Evolutionary conservation across 2,329 filamentous ascomycete species (phyloP).

Genomic region (Scleromitrula shiraiana): DNA sequence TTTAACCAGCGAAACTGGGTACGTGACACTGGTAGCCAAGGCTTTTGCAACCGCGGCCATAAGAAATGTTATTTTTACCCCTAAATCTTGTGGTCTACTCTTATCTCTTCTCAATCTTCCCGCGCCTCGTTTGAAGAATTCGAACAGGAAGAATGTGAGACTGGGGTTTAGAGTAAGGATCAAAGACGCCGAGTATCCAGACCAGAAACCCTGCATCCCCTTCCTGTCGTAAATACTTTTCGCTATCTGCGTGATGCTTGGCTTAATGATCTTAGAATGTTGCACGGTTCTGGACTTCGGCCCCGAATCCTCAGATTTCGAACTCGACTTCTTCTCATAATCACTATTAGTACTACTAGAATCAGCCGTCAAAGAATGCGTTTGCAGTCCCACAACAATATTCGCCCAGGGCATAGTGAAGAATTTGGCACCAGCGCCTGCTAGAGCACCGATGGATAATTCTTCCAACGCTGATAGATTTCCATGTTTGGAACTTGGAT

Average conservation of each 20-base stretch:
- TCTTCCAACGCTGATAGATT: conserved; percentile 64
- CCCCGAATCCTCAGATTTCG: too few species aligned
- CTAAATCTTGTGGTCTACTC: conserved; percentile 44
- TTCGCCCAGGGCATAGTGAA: conserved; percentile 77
- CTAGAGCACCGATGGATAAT: conserved; percentile 62
- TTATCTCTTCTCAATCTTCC: conserved; percentile 41
- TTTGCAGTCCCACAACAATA: conserved; percentile 76
- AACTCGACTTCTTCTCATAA: too few species aligned
- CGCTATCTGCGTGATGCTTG: conserved; percentile 54
- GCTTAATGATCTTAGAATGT: too few species aligned
- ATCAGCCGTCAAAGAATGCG: conserved; percentile 44
- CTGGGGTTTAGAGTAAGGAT: conserved; percentile 79
- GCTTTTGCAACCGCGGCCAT: conserved; percentile 73
- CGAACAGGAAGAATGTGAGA: conserved; percentile 78
- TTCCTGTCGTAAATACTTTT: conserved; percentile 58
- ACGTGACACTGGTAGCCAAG: conserved; percentile 67
- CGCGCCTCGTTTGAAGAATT: conserved; percentile 64
- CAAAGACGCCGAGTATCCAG: conserved; percentile 74
- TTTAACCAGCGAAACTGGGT: conserved; percentile 82
- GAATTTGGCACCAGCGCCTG: conserved; percentile 66
- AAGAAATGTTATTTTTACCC: conserved; percentile 49
- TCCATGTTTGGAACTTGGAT: conserved; percentile 28
- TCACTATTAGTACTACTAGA: conserved; percentile 33
- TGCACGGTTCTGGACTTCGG: too few species aligned
- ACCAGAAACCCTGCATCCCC: conserved; percentile 73